A percentile compares a stretch with the other conserved stretches of the same genome.
These are phyloP conservation scores for Hypoxylon sp. DNA, from an alignment of 2,329 filamentous ascomycete species.

Conservation along the genomic window DNA sequence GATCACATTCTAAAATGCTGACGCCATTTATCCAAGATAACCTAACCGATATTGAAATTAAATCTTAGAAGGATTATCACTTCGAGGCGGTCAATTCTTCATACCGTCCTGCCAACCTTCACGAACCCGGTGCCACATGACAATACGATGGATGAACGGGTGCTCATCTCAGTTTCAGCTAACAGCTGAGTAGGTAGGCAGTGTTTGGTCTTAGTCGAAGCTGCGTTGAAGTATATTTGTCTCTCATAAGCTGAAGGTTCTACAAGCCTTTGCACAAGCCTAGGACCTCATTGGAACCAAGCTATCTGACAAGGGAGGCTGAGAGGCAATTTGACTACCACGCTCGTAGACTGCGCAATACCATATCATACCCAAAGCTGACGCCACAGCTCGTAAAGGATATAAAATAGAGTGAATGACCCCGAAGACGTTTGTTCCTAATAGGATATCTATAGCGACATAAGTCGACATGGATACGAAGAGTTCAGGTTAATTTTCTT, in stretches of 20 bases:
- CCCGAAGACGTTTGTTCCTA: background rate
- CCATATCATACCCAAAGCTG: background rate
- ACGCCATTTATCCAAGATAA: slow-evolving; percentile 19
- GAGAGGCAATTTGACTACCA: background rate
- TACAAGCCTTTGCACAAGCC: background rate
- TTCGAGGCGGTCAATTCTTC: background rate
- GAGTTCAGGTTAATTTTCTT: background rate
- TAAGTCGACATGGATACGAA: too few relatives aligned
- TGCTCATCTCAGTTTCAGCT: background rate
- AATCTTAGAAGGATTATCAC: background rate
- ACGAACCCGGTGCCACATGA: background rate
- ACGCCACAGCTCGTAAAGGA: background rate
- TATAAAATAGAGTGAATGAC: background rate
- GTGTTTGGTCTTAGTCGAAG: background rate
- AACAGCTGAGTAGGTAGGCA: background rate
- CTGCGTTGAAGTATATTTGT: background rate
- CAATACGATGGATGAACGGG: background rate
- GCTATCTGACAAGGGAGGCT: background rate
- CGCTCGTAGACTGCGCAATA: background rate
- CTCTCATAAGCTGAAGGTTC: background rate
- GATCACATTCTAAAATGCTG: slow-evolving; percentile 20
- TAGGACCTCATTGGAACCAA: background rate
- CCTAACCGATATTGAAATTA: slow-evolving; percentile 7
- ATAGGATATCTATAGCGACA: too few relatives aligned
- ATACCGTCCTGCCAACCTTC: background rate